These are phyloP conservation scores for Dactylorhiza incarnata DNA, from an alignment of 106 monocot genomes.

Conservation along the genomic window DNA sequence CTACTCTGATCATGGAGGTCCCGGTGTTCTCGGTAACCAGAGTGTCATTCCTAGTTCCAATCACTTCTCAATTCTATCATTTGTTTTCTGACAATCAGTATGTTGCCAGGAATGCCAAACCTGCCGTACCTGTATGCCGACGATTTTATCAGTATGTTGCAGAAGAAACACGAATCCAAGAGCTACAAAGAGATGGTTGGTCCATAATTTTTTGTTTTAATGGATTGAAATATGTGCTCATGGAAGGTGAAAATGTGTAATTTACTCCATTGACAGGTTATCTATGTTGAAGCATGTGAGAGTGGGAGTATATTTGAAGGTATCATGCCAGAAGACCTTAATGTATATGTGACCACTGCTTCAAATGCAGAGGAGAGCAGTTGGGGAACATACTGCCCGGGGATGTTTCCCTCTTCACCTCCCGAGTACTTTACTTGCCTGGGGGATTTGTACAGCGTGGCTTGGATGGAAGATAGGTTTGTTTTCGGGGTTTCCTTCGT, in stretches of 20 bases:
- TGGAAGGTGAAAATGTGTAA: not conserved
- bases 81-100: not conserved
- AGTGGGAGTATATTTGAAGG: conserved; percentile 86
- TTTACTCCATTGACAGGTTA: conserved; percentile 30
- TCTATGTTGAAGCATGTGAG: conserved; percentile 84
- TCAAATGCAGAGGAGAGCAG: conserved; percentile 78
- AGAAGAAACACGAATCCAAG: conserved; percentile 49
- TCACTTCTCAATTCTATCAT: not conserved
- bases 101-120: conserved; percentile 61
- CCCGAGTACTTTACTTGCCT: conserved; percentile 55
- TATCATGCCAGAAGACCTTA: conserved; percentile 50
- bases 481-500: not conserved
- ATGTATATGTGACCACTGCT: conserved; percentile 71
- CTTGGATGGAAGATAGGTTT: conserved; percentile 94
- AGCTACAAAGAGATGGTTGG: conserved; percentile 70
- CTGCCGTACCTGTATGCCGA: conserved; percentile 46
- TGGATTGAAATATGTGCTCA: not conserved
- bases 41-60: not conserved
- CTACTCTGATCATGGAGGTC: conserved; percentile 80
- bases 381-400: conserved; percentile 83
- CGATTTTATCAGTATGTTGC: conserved; percentile 57
- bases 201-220: not conserved
- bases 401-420: conserved; percentile 42
- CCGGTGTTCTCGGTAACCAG: conserved; percentile 63
- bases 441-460: conserved; percentile 71